A percentile compares a stretch with the other conserved stretches of the same genome.
Conservation (phyloP, 306 rosid genomes). For the Vigna trinervia region DNA sequence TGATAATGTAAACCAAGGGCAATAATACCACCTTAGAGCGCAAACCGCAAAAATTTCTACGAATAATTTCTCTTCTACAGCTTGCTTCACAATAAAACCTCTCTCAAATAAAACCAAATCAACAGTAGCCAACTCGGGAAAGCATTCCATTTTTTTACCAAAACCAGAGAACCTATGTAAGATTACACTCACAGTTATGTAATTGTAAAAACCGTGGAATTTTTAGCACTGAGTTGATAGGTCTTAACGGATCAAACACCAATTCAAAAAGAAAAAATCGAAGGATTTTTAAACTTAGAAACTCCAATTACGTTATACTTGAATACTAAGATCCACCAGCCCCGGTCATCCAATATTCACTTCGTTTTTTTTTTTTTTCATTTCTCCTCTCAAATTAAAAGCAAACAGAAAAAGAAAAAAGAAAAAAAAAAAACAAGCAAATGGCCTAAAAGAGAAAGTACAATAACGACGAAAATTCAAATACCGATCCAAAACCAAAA, state of each 20-base stretch:
- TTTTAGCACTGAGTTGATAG: neutral
- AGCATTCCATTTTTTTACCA: slow-evolving; percentile 25
- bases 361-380: neutral
- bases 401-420: neutral
- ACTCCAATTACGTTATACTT: slow-evolving; percentile 25
- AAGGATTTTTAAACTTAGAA: neutral
- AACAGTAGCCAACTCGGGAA: slow-evolving; percentile 4
- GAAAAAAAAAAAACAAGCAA: too few species aligned
- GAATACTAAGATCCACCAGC: slow-evolving; percentile 46
- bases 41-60: neutral
- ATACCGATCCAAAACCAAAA: slow-evolving; percentile 35
- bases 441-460: slow-evolving; percentile 37
- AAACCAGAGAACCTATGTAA: neutral
- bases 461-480: slow-evolving; percentile 26
- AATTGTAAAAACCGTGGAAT: neutral
- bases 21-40: slow-evolving; percentile 34
- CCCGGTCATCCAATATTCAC: slow-evolving; percentile 10
- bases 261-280: neutral
- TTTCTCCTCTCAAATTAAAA: slow-evolving; percentile 32
- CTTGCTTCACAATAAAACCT: slow-evolving; percentile 23
- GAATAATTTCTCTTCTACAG: slow-evolving; percentile 17
- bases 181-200: neutral
- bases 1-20: slow-evolving; percentile 26
- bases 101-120: slow-evolving; percentile 32
- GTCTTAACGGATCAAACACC: slow-evolving; percentile 6